These are phyloP conservation scores for Basipetospora sp. DNA, from an alignment of 2,329 filamentous ascomycete species.

Conservation along the genomic window DNA sequence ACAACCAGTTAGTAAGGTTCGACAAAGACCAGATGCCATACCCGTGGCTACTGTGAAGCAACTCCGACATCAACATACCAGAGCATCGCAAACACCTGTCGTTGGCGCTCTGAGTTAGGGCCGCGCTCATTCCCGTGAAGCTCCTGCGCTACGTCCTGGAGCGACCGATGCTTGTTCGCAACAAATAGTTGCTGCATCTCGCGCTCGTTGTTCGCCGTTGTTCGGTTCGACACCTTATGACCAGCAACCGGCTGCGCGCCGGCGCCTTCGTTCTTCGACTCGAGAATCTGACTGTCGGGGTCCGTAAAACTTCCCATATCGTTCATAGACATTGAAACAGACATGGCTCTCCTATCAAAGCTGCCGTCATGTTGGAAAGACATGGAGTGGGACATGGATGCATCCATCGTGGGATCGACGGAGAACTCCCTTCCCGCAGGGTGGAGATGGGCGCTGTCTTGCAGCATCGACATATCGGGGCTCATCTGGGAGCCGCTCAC, in stretches of 20 bases:
- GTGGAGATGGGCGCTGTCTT: constrained; percentile 41
- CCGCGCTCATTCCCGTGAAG: constrained; percentile 67
- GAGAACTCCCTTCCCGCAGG: constrained; percentile 33
- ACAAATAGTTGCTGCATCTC: constrained; percentile 64
- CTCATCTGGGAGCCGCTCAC: constrained; percentile 32
- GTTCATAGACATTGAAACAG: constrained; percentile 3
- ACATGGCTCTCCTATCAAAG: constrained; percentile 2
- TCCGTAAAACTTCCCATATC: constrained; percentile 2
- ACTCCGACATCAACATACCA: constrained; percentile 45
- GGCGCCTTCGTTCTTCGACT: constrained; percentile 42
- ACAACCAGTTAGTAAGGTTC: constrained; percentile 4
- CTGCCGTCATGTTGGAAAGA: constrained; percentile 8
- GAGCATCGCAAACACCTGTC: constrained; percentile 78
- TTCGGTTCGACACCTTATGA: constrained; percentile 36
- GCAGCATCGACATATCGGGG: constrained; percentile 46
- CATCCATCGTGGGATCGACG: constrained; percentile 32
- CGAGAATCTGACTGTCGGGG: constrained; percentile 42
- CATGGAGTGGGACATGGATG: constrained; percentile 19
- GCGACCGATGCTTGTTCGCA: constrained; percentile 50
- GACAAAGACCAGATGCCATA: neutral
- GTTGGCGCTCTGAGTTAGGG: constrained; percentile 66
- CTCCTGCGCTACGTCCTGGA: constrained; percentile 61
- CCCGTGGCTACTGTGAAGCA: too few relatives aligned
- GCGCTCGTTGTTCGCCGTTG: constrained; percentile 65
- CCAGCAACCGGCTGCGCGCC: constrained; percentile 29